Base-by-base conservation (phyloP, 2,329 filamentous ascomycete genomes). In the Aspergillus quadrilineatus region DNA sequence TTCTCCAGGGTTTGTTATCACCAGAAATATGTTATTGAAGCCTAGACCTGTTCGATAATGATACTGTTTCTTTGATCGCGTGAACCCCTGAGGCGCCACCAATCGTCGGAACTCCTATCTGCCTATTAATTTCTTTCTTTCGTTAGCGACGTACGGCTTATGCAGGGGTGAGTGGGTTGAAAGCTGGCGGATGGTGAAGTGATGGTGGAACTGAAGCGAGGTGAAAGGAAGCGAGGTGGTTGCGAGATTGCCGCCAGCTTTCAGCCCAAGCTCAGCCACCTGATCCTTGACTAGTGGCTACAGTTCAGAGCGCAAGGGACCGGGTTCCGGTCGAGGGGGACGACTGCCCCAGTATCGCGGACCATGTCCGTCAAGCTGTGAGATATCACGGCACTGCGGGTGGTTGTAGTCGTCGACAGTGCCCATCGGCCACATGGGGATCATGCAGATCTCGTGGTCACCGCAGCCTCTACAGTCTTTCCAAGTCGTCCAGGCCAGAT, bases 351-450 rank as follows among this genome's bases (percentile, higher is more conserved):
- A 72, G 44, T 72, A 72, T 15, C 58, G 61, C 30, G 65, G 60
- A 3, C 67, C 69, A 4, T 61, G 50, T 3, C 58, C 55, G 10
- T 58, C 53, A 2, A 68, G 67, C 1, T 59, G 52, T 9, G 55
- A 62, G 5, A 60, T 64, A 63, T 74, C 69, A 50, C 66, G 63
- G 54, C 82, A 84, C 34, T 67, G 65, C 5, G 82, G 82, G 42
- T 72, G 66, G 32, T 75, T 77, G 62, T 85, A 82, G 64, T 88
- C 85, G 28, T 83, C 76, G 0, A 72, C 64, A 0, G 71, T 75
- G 0, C 85, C 85, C 66, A 79, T 74, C 0, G 85, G 85, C 85
- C 85, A 88, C 65, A 88, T 85, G 1, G 84, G 84, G n/a, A 87
- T 74, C 45, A 83, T 79, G 59, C 85, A 85, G 2, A 85, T 69